These are phyloP conservation scores for Linum lewisii DNA, from an alignment of 345 rosid species.

Conservation along the genomic window DNA sequence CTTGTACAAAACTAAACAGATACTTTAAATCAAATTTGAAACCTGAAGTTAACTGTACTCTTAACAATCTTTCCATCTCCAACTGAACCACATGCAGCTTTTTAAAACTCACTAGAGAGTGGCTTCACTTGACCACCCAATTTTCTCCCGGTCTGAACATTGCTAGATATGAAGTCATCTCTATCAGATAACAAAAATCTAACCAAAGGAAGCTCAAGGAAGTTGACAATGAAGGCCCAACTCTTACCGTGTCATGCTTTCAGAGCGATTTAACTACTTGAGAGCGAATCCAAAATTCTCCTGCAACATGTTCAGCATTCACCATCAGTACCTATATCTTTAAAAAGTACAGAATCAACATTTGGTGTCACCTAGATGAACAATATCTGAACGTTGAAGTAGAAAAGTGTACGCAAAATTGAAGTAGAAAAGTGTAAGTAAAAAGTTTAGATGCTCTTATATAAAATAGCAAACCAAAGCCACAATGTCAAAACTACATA, in stretches of 20 bases:
- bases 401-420: not conserved
- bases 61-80: conserved; percentile 20
- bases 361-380: not conserved
- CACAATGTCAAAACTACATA: too few relatives aligned
- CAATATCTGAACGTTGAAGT: not conserved
- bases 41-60: conserved; percentile 29
- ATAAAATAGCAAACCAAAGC: too few relatives aligned
- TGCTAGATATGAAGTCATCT: conserved; percentile 17
- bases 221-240: conserved; percentile 5
- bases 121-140: conserved; percentile 15
- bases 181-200: conserved; percentile 16
- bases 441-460: too few relatives aligned
- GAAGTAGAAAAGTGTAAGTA: conserved; percentile 2
- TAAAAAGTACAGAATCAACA: not conserved
- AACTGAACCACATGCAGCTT: conserved; percentile 18
- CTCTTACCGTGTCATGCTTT: conserved; percentile 21
- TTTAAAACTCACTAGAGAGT: conserved; percentile 9
- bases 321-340: too few relatives aligned
- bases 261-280: conserved; percentile 9
- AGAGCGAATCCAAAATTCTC: conserved; percentile 44
- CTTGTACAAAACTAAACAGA: not conserved
- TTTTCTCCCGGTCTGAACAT: conserved; percentile 22
- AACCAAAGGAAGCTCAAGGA: not conserved
- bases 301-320: conserved; percentile 37
- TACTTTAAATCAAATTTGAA: conserved; percentile 1